Evolutionary conservation across 2,329 filamentous ascomycete genomes (phyloP).

Genomic region (Trichoderma koningiopsis): DNA sequence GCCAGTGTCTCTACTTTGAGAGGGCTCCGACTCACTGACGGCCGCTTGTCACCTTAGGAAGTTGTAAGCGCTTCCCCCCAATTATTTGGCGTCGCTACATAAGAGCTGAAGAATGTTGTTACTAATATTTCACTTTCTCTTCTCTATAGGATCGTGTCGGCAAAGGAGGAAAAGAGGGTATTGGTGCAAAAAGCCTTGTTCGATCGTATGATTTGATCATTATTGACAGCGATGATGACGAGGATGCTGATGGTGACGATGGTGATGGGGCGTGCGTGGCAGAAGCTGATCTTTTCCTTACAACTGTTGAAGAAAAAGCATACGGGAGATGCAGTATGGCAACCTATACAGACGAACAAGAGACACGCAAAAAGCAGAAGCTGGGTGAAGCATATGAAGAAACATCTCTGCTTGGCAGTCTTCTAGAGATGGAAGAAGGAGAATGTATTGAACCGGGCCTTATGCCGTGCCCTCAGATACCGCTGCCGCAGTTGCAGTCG

Average conservation of each 20-base stretch:
- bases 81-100: not conserved
- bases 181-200: not conserved
- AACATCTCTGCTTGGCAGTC: not conserved
- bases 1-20: not conserved
- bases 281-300: constrained; percentile 12
- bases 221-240: not conserved
- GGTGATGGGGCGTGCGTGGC: not conserved
- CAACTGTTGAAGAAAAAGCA: not conserved
- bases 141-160: constrained; percentile 1
- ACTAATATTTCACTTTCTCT: not conserved
- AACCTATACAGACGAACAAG: not conserved
- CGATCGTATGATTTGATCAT: not conserved
- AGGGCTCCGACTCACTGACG: constrained; percentile 13
- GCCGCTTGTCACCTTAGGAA: constrained; percentile 35
- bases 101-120: not conserved
- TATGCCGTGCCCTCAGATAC: not conserved
- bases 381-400: not conserved
- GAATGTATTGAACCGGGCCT: not conserved
- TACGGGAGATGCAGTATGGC: not conserved
- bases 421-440: not conserved
- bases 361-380: not conserved
- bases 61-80: constrained; percentile 26
- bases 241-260: not conserved
- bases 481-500: not conserved
- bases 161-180: not conserved